Evolutionary conservation across 148 eudicot species (phyloP), one percentile per base, ranked within the genome.

Genomic region (Persicaria tinctoria): DNA sequence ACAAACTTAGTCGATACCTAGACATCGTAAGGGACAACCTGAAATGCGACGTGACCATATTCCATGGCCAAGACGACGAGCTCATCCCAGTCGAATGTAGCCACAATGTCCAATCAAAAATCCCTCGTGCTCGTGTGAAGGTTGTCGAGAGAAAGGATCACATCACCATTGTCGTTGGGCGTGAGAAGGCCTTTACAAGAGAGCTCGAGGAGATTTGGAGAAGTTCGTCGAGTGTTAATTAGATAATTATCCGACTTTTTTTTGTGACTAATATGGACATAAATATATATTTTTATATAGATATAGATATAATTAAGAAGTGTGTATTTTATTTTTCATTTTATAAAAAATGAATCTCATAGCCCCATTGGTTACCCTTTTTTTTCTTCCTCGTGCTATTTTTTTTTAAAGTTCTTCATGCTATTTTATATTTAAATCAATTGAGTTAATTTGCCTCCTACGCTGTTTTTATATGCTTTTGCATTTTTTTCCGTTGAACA

Each of bases 31-130:
- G 46, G 2, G 75, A 83, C 3, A 81, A 87, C 50, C 73, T 76
- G 18, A 75, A 85, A 10, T 86, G 82, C 44, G 86, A 94, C 48
- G 44, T 74, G 1, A 89, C 91, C 16, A 86, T 80, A n/a, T 78
- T 93, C 27, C 98, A 93, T 45, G 98, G 98, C 10, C 76, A 80
- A 76, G 85, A 91, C 55, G 98, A 93, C 54, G 97, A 93, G 77
- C 86, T 93, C 12, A 84, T 93, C 51, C 98, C 98, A 0, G 79
- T 88, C 0, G 96, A 93, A 68, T 93, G 98, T 74, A 93, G 98
- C 82, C 83, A 78, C 70, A 82, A 87, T 46, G 70, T 66, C 14
- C 84, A 89, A 10, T 80, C 90, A 73, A 76, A 87, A 1, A 87
- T 77, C 48, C 89, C 93, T 0, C 86, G 95, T 4, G 97, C 98